phyloP scores from a whole-genome alignment of 345 rosid genomes.

The Sapria himalayana region DNA sequence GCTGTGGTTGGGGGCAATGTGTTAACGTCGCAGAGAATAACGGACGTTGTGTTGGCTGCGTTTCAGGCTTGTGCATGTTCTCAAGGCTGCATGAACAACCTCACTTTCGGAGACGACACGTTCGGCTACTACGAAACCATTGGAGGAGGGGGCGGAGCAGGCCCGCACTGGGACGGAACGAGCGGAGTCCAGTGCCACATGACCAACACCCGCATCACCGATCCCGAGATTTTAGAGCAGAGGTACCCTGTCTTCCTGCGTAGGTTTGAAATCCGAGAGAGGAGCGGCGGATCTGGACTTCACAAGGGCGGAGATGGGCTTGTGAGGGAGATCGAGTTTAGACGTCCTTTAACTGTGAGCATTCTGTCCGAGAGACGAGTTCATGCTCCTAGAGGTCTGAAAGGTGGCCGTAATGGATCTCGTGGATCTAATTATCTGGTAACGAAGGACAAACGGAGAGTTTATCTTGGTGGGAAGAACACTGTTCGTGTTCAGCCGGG shows the following conservation, averaged over 20 bases:
- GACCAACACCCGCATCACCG: conserved; percentile 97
- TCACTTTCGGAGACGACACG: conserved; percentile 74
- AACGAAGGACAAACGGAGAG: conserved; percentile 33
- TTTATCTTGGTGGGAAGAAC: conserved; percentile 82
- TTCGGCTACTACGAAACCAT: conserved; percentile 92
- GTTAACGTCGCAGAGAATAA: conserved; percentile 73
- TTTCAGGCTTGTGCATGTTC: conserved; percentile 94
- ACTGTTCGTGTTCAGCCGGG: conserved; percentile 57
- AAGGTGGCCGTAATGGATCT: conserved; percentile 61
- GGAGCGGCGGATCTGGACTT: conserved; percentile 65
- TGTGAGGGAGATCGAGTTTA: conserved; percentile 79
- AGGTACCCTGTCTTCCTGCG: conserved; percentile 82
- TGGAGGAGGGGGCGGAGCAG: conserved; percentile 91
- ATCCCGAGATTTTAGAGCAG: conserved; percentile 92
- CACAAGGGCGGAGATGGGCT: conserved; percentile 75
- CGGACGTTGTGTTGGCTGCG: conserved; percentile 72
- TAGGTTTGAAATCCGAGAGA: conserved; percentile 57
- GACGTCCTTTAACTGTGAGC: conserved; percentile 57
- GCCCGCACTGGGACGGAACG: conserved; percentile 76
- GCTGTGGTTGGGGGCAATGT: conserved; percentile 99
- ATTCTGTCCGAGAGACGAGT: conserved; percentile 96
- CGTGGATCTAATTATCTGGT: conserved; percentile 69
- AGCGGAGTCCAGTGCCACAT: conserved; percentile 96
- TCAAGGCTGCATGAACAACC: conserved; percentile 96
- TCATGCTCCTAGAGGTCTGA: conserved; percentile 67